Conservation (phyloP, 179 eudicot genomes). For the Silene coronaria region DNA sequence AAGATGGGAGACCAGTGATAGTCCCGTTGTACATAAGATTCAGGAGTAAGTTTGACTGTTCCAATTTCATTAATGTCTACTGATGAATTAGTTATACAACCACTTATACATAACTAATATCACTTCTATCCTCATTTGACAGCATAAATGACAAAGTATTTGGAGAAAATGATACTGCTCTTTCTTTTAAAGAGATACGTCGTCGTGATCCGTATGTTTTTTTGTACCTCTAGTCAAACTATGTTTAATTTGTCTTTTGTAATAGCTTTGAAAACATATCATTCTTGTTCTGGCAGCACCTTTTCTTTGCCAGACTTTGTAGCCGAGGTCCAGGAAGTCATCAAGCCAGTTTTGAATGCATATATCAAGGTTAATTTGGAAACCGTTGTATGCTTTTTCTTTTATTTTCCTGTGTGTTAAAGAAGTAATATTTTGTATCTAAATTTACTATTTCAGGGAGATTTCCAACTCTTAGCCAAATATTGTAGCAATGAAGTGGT, state of each 20-base stretch:
- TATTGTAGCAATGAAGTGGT: slow-evolving; percentile 71
- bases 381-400: background rate
- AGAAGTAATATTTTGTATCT: slow-evolving; percentile 5
- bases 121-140: slow-evolving; percentile 20
- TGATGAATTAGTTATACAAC: background rate
- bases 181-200: slow-evolving; percentile 82
- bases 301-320: slow-evolving; percentile 84
- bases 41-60: slow-evolving; percentile 62
- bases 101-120: background rate
- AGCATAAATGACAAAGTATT: slow-evolving; percentile 71
- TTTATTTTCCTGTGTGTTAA: background rate
- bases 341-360: slow-evolving; percentile 72
- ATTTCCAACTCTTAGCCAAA: slow-evolving; percentile 50
- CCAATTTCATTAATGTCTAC: background rate
- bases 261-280: background rate
- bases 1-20: slow-evolving; percentile 90
- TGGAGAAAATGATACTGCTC: slow-evolving; percentile 81
- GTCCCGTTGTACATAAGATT: slow-evolving; percentile 85
- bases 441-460: slow-evolving; percentile 45
- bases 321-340: slow-evolving; percentile 77
- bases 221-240: too few relatives aligned
- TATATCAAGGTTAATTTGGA: slow-evolving; percentile 51
- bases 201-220: slow-evolving; percentile 79
- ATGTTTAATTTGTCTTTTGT: too few relatives aligned
- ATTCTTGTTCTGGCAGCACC: slow-evolving; percentile 33